Evolutionary conservation across 2,329 filamentous ascomycete species (phyloP), one percentile per base, ranked within the genome.

Genomic region (Trichoderma koningii): DNA sequence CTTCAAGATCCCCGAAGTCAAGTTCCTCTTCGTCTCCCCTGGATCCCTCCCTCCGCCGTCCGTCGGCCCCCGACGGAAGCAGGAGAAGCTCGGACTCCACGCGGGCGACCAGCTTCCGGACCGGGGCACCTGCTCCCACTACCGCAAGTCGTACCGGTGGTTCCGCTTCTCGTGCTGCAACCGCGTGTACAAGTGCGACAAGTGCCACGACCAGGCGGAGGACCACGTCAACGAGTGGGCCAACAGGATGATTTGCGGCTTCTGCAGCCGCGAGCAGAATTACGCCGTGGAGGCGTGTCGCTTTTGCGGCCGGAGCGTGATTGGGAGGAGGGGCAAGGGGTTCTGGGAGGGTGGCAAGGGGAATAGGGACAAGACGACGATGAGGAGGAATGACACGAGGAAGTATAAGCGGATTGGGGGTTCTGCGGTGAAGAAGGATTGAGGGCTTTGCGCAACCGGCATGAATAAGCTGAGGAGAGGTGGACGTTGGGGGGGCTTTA

Each of bases 301-400:
- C 1, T 86, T 91, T 71, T 96, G 92, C 73, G 89, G 88, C 55
- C 81, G 87, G 41, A 85, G 83, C 56, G 83, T 95, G 14, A 83
- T 93, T 60, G 87, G 90, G 0, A 82, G 77, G 68, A 88, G 86
- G 72, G 85, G 85, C 3, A 76, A 74, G 50, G 92, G 92, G 0
- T 96, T 93, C 77, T 96, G 92, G 92, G 92, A 96, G 79, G 92
- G 92, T 12, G 92, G 92, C 1, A 92, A 90, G 74, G 90, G 90
- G 1, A 93, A 90, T n/a, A 81, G 91, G 67, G 89, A 93, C 73
- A 85, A 82, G 75, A 78, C 77, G 38, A 78, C 83, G 71, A 93
- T 93, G 91, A 90, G 87, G 71, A 82, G 87, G 66, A 92, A 92
- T 77, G 89, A 92, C 76, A 87, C 87, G 72, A 83, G 89, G 71